A percentile compares a stretch with the other conserved stretches of the same genome.
These are phyloP conservation scores for Naegleria lovaniensis DNA, from an alignment of 208 protist species.

Conservation along the genomic window DNA sequence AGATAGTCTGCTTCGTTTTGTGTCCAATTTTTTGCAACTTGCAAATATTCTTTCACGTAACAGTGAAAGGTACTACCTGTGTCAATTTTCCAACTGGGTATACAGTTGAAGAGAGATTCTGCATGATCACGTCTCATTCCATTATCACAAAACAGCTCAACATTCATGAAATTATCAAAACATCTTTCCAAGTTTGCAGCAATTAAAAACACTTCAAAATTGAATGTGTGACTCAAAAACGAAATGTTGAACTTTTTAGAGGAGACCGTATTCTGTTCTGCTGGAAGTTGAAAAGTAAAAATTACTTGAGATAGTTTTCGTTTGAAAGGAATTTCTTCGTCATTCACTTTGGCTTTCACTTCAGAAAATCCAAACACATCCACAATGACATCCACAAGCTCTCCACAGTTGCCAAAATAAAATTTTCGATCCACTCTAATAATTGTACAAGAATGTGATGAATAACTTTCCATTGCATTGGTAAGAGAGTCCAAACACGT, in stretches of 20 bases:
- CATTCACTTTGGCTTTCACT: not conserved
- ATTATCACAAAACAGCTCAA: not conserved
- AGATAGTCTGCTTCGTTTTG: no score
- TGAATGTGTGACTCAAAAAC: not conserved
- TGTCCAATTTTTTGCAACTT: no score
- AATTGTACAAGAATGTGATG: not conserved
- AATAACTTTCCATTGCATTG: no score
- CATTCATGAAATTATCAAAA: not conserved
- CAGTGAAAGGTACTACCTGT: not conserved
- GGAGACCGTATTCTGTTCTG: not conserved
- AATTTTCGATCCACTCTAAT: not conserved
- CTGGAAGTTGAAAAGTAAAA: not conserved
- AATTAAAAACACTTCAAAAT: not conserved
- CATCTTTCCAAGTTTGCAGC: not conserved
- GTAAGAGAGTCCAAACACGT: not conserved
- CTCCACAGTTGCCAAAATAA: not conserved
- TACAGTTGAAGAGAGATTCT: not conserved
- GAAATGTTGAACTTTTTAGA: not conserved
- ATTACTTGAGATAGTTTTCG: not conserved
- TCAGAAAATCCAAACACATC: not conserved
- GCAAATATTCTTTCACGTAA: not conserved
- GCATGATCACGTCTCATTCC: not conserved
- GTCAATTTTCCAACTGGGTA: not conserved
- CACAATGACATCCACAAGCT: not conserved
- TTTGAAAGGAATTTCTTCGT: not conserved